phyloP scores from a whole-genome alignment of 176 grass and related monocot species.

The Tillandsia leiboldiana region DNA sequence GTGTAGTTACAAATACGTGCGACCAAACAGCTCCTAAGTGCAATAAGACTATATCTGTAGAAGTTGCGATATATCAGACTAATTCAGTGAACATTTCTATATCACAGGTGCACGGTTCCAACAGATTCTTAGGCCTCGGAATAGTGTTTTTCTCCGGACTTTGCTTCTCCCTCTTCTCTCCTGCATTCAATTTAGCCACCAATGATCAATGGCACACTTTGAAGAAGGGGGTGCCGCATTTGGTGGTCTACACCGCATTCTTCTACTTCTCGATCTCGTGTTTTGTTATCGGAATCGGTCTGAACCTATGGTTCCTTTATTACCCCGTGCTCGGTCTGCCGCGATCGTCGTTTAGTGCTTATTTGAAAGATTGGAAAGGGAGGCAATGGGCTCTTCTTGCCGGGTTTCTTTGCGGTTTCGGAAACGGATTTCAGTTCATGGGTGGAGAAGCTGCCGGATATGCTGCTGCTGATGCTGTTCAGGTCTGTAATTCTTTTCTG shows the following conservation, averaged over 20 bases:
- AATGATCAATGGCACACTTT: conserved; percentile 89
- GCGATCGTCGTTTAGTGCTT: conserved; percentile 63
- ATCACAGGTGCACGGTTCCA: conserved; percentile 35
- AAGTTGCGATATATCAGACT: neutral
- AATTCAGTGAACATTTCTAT: neutral
- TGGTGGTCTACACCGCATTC: conserved; percentile 95
- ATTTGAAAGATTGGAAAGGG: conserved; percentile 80
- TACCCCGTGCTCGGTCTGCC: conserved; percentile 66
- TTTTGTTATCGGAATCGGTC: conserved; percentile 52
- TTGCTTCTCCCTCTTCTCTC: conserved; percentile 95
- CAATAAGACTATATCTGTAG: too few relatives aligned
- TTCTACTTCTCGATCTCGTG: conserved; percentile 98
- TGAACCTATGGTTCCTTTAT: conserved; percentile 89
- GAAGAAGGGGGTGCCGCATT: conserved; percentile 55
- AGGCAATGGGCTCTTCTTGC: conserved; percentile 90
- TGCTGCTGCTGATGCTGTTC: conserved; percentile 94
- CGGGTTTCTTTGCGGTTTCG: conserved; percentile 71
- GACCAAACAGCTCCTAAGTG: too few relatives aligned
- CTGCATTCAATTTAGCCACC: conserved; percentile 85
- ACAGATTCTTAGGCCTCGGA: conserved; percentile 52
- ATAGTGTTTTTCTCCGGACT: conserved; percentile 84
- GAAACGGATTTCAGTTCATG: conserved; percentile 98
- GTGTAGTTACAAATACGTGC: too few relatives aligned
- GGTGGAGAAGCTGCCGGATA: conserved; percentile 93
- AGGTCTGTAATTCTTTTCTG: conserved; percentile 35